These are phyloP conservation scores for Hygrocybe coccinea DNA, from an alignment of 768 basidiomycete genomes.

Conservation along the genomic window DNA sequence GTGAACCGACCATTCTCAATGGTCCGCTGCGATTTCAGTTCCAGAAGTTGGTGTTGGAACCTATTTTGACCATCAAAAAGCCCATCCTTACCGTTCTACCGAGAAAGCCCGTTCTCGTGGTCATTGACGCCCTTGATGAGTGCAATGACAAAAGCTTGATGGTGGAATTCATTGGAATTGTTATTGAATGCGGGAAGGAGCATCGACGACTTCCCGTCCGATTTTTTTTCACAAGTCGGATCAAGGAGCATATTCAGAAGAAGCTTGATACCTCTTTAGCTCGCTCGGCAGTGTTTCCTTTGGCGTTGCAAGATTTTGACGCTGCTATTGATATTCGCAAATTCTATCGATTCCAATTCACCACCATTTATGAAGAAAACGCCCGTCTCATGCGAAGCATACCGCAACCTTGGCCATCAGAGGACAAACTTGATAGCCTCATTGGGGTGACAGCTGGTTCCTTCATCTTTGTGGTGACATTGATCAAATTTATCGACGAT, in stretches of 20 bases:
- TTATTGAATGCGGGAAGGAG: not conserved
- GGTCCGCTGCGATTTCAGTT: conserved; percentile 10
- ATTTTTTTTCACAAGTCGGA: conserved; percentile 12
- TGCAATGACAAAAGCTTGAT: conserved; percentile 4
- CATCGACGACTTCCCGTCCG: conserved; percentile 2
- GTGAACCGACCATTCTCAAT: conserved; percentile 7
- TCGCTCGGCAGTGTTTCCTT: not conserved
- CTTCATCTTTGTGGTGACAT: not conserved
- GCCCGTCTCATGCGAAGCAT: not conserved
- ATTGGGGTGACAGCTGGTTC: not conserved
- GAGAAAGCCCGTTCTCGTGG: not conserved
- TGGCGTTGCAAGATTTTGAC: not conserved
- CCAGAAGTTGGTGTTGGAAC: conserved; percentile 11
- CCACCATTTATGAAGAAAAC: not conserved
- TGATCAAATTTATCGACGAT: conserved; percentile 4
- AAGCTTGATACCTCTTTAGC: not conserved
- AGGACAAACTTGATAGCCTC: not conserved
- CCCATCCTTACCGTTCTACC: not conserved
- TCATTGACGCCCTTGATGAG: conserved; percentile 16
- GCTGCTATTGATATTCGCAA: conserved; percentile 1
- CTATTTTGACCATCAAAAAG: not conserved
- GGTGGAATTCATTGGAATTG: not conserved
- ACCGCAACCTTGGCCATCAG: not conserved
- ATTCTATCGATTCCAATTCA: not conserved
- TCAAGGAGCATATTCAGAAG: conserved; percentile 8